Base-by-base conservation (phyloP, 129 eudicot species). In the Flaveria sonorensis region DNA sequence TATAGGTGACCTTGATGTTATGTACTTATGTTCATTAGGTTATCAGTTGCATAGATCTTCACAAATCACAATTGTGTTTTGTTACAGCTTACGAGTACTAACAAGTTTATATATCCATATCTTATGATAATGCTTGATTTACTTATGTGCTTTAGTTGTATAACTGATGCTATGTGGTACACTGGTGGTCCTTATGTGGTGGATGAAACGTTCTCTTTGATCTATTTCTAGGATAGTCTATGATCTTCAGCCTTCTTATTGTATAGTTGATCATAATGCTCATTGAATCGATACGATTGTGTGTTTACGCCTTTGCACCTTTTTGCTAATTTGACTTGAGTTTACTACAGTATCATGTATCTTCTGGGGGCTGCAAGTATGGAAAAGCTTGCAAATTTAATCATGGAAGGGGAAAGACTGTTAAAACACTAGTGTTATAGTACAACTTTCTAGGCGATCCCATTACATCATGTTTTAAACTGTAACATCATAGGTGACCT, bases 371-470 rank as follows among this genome's bases (percentile, higher is more conserved):
- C 18, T 94, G 99, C 90, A 94, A 86, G 82, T 85, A 66, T 68
- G 97, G 99, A 50, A 87, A 87, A 59, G 78, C 91, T 80, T 94
- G 99, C 77, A 89, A 86, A 85, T 94, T 53, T 67, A 85, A 59
- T 75, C 99, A 94, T 82, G 71, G 79, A 32, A 79, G 68, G 76
- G 84, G 82, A 64, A 85, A 83, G 70, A 69, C 75, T 78, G 77
- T 60, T 47, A 83, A 71, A 59, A 24, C 83, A 42, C 88, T 86
- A n/a, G 73, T 42, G 19, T 47, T 40, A 40, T 92, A 87, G 78
- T 81, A 89, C 53, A 94, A 94, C 92, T 94, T 91, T 68, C 63
- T 94, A 65, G 96, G 97, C 71, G 77, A 89, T 51, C 99, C 60
- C 21, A 16, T 1, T 53, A 51, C 30, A 32, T 66, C 7, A 40